Conservation (phyloP, 2,329 filamentous ascomycete genomes). For the Pyrenophora seminiperda region DNA sequence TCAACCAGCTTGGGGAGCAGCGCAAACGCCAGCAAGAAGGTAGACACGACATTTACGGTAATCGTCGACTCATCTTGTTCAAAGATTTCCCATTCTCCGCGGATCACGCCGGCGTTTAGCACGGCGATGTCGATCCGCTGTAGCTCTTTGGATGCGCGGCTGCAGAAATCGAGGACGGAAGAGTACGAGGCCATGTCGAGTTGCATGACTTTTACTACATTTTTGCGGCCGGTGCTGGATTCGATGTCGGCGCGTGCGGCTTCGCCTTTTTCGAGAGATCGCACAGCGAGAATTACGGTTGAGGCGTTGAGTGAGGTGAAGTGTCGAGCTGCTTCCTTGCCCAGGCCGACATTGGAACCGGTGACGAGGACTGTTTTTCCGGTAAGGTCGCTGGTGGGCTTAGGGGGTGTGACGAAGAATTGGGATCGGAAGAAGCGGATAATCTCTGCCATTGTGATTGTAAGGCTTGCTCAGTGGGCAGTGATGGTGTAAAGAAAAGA, state of each 20-base stretch:
- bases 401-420: slow-evolving; percentile 45
- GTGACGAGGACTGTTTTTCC: slow-evolving; percentile 55
- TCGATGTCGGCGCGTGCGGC: slow-evolving; percentile 51
- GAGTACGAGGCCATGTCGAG: slow-evolving; percentile 52
- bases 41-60: slow-evolving; percentile 49
- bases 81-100: slow-evolving; percentile 28
- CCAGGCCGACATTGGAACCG: slow-evolving; percentile 56
- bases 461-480: neutral
- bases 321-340: slow-evolving; percentile 54
- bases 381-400: slow-evolving; percentile 31
- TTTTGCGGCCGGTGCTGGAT: slow-evolving; percentile 30
- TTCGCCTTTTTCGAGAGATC: slow-evolving; percentile 52
- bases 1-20: slow-evolving; percentile 35
- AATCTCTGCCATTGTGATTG: slow-evolving; percentile 4
- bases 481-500: neutral
- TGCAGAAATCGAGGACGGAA: slow-evolving; percentile 46
- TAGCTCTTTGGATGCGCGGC: slow-evolving; percentile 27
- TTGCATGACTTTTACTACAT: slow-evolving; percentile 53
- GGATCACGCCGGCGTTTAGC: slow-evolving; percentile 48
- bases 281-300: slow-evolving; percentile 54
- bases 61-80: slow-evolving; percentile 43
- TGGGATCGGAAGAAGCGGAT: slow-evolving; percentile 49
- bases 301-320: slow-evolving; percentile 49
- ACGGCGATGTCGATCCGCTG: slow-evolving; percentile 46
- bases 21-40: slow-evolving; percentile 44